Percentiles rank a stretch among this genome's conserved stretches.
phyloP scores from a whole-genome alignment of 768 basidiomycete genomes.

The Paxillus involutus region DNA sequence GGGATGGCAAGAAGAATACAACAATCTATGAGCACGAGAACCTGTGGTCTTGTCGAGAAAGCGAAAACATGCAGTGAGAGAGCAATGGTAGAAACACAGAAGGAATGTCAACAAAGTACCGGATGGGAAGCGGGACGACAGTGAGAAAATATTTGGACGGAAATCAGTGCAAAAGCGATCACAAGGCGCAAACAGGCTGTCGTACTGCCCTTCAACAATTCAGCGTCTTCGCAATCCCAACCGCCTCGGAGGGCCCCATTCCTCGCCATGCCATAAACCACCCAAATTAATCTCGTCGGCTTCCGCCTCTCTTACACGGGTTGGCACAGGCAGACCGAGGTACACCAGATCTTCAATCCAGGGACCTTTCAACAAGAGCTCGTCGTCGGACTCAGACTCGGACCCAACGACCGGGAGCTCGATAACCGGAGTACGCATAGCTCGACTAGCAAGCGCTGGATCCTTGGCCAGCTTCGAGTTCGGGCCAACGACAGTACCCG shows the following conservation, averaged over 20 bases:
- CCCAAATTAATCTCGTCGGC: conserved; percentile 32
- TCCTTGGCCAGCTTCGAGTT: conserved; percentile 22
- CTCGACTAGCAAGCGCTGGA: not conserved
- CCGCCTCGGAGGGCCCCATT: conserved; percentile 7
- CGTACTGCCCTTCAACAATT: not conserved
- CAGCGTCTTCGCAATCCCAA: conserved; percentile 10
- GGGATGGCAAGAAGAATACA: not conserved
- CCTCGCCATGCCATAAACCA: conserved; percentile 8
- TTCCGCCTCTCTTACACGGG: not conserved
- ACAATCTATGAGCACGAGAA: not conserved
- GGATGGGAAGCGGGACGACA: not conserved
- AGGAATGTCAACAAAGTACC: not conserved
- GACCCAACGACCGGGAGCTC: not conserved
- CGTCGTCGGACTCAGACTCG: conserved; percentile 24
- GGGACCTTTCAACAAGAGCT: conserved; percentile 15
- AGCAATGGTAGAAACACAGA: not conserved
- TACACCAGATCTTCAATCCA: conserved; percentile 25
- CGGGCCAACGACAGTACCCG: conserved; percentile 45
- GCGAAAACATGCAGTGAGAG: not conserved
- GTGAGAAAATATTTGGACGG: not conserved
- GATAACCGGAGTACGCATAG: not conserved
- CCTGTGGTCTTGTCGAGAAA: not conserved
- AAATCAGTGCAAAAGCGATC: not conserved
- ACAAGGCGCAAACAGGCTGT: not conserved
- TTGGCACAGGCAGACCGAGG: conserved; percentile 15